Evolutionary conservation across 2,329 filamentous ascomycete species (phyloP).

Genomic region (Trichoderma oligosporum): DNA sequence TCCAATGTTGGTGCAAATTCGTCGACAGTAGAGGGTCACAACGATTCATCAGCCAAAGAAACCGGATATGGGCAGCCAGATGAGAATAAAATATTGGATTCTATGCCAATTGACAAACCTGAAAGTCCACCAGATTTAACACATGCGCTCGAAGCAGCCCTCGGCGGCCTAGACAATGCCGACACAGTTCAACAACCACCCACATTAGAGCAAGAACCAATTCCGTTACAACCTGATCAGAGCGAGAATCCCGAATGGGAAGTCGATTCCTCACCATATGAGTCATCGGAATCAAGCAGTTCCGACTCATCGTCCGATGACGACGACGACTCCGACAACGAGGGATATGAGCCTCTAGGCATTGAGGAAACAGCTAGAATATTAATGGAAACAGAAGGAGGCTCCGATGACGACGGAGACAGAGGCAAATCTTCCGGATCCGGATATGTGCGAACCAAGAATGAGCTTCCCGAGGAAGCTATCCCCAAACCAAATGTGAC

Average conservation of each 20-base stretch:
- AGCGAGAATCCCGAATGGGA: constrained; percentile 74
- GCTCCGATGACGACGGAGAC: constrained; percentile 72
- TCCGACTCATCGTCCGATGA: constrained; percentile 60
- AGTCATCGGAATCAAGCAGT: constrained; percentile 57
- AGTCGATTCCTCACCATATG: constrained; percentile 70
- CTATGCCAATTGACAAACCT: constrained; percentile 38
- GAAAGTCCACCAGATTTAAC: constrained; percentile 39
- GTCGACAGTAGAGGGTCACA: constrained; percentile 4
- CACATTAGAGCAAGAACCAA: constrained; percentile 17
- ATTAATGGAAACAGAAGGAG: constrained; percentile 77
- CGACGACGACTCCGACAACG: constrained; percentile 50
- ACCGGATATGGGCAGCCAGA: constrained; percentile 3
- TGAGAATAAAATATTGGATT: constrained; percentile 25
- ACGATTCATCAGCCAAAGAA: constrained; percentile 6
- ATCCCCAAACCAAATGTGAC: constrained; percentile 71
- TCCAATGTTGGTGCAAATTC: constrained; percentile 8
- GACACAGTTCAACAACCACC: constrained; percentile 4
- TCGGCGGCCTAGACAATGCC: constrained; percentile 35
- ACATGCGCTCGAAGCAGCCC: constrained; percentile 42
- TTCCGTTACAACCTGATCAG: constrained; percentile 32
- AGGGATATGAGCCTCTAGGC: constrained; percentile 68
- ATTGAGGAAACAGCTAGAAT: constrained; percentile 80
- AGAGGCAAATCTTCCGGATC: constrained; percentile 38
- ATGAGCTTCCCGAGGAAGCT: constrained; percentile 65
- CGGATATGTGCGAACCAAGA: constrained; percentile 68